phyloP scores from a whole-genome alignment of 805 yeast genomes.

The Priceomyces fermenticarens region DNA sequence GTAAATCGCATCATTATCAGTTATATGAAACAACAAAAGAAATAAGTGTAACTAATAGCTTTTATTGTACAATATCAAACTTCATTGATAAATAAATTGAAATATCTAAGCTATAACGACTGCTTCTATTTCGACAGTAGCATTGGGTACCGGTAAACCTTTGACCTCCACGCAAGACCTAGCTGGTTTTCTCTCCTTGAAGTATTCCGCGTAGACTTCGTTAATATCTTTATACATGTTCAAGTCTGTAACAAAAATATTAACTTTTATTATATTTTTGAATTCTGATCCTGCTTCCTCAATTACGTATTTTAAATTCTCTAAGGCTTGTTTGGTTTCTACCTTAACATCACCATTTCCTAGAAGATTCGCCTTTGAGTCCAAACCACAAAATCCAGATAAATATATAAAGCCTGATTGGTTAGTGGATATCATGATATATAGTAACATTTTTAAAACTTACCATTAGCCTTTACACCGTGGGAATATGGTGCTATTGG shows the following conservation, averaged over 20 bases:
- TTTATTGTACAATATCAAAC: too few species aligned
- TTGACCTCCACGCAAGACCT: slow-evolving; percentile 3
- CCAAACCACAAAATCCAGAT: slow-evolving; percentile 4
- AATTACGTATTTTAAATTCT: slow-evolving; percentile 2
- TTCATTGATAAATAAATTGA: not conserved
- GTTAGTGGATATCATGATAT: not conserved
- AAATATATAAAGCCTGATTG: slow-evolving; percentile 3
- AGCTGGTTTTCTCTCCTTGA: slow-evolving; percentile 2
- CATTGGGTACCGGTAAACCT: slow-evolving; percentile 2
- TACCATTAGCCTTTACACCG: slow-evolving; percentile 5
- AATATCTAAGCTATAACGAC: not conserved
- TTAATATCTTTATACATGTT: slow-evolving; percentile 1
- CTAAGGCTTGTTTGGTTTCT: slow-evolving; percentile 2
- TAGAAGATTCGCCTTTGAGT: slow-evolving; percentile 1
- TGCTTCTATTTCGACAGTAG: slow-evolving; percentile 3
- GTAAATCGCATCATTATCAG: not conserved
- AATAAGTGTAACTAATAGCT: not conserved
- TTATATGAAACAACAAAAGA: not conserved
- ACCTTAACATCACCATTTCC: slow-evolving; percentile 2
- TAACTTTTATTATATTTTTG: slow-evolving; percentile 2
- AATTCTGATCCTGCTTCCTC: slow-evolving; percentile 2
- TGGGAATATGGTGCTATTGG: slow-evolving; percentile 5
- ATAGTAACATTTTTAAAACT: not conserved
- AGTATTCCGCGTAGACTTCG: slow-evolving; percentile 1
- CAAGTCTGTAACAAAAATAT: slow-evolving; percentile 3